Conservation (phyloP, 495 filamentous ascomycete genomes). For the Staphylotrichum longicolle region DNA sequence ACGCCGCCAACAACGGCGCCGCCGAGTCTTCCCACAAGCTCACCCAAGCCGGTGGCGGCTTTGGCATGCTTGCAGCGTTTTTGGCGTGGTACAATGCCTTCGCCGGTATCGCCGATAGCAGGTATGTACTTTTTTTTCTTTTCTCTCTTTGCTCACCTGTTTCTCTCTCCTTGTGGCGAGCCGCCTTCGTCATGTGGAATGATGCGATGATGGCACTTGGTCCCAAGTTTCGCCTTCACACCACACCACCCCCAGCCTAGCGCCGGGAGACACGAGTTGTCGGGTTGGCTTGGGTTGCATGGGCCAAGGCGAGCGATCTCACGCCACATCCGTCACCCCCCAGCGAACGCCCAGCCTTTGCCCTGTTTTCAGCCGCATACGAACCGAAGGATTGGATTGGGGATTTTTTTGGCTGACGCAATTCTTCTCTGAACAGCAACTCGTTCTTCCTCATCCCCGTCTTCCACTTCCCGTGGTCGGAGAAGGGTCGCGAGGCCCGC, state of each 20-base stretch:
- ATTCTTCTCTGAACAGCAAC: slow-evolving; percentile 45
- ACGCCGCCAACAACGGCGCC: slow-evolving; percentile 43
- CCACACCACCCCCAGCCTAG: neutral
- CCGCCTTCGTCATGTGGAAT: neutral
- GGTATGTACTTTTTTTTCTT: slow-evolving; percentile 45
- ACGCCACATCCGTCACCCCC: slow-evolving; percentile 28
- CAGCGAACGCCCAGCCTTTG: slow-evolving; percentile 15
- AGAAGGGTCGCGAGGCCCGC: slow-evolving; percentile 68
- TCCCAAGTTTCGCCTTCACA: neutral
- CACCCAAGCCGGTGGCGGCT: slow-evolving; percentile 79
- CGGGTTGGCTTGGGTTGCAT: slow-evolving; percentile 11
- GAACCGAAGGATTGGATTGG: no score
- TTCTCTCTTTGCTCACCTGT: slow-evolving; percentile 12
- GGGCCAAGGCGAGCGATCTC: slow-evolving; percentile 26
- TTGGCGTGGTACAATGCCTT: slow-evolving; percentile 96
- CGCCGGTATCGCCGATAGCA: slow-evolving; percentile 91
- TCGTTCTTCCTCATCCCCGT: slow-evolving; percentile 97
- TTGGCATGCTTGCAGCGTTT: slow-evolving; percentile 86
- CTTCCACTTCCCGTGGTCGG: slow-evolving; percentile 95
- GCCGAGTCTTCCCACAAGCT: slow-evolving; percentile 36
- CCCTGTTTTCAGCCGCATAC: slow-evolving; percentile 15
- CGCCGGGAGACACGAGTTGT: neutral
- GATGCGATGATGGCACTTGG: neutral
- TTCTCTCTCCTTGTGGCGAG: neutral
- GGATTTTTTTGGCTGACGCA: slow-evolving; percentile 15